Evolutionary conservation across 805 yeast species (phyloP).

Genomic region (Wickerhamiella brachini): DNA sequence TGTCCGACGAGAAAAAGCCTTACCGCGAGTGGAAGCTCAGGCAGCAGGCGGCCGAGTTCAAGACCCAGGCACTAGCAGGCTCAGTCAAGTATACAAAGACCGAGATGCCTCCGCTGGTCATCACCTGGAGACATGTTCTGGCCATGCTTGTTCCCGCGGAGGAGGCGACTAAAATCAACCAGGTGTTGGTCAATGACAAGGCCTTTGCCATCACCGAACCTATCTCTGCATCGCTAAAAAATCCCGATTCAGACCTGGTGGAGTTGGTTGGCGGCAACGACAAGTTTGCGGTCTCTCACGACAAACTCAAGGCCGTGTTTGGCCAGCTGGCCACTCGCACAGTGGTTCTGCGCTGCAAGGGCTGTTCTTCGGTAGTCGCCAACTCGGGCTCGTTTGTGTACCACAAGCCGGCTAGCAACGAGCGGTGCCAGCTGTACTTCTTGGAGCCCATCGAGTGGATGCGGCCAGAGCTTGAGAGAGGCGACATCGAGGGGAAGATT

Average conservation of each 20-base stretch:
- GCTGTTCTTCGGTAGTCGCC: constrained; percentile 65
- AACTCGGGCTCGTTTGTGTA: constrained; percentile 43
- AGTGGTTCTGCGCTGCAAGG: constrained; percentile 49
- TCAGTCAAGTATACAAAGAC: constrained; percentile 28
- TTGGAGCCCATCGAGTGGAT: constrained; percentile 89
- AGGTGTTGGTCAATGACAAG: neutral
- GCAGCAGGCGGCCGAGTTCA: constrained; percentile 18
- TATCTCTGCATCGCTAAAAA: neutral
- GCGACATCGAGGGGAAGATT: constrained; percentile 76
- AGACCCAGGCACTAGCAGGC: constrained; percentile 16
- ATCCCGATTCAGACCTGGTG: neutral
- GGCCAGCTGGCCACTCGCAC: constrained; percentile 8
- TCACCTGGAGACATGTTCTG: constrained; percentile 15
- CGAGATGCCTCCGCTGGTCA: constrained; percentile 10
- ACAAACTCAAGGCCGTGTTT: constrained; percentile 5
- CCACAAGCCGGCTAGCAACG: constrained; percentile 35
- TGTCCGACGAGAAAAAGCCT: constrained; percentile 20
- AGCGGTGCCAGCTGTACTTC: constrained; percentile 66
- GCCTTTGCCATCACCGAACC: constrained; percentile 4
- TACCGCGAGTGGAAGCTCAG: constrained; percentile 30
- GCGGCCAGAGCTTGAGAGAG: constrained; percentile 60
- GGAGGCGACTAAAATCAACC: constrained; percentile 4
- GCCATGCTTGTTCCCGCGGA: constrained; percentile 21
- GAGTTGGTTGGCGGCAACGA: neutral
- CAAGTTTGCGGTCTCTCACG: neutral